A percentile compares a stretch with the other conserved stretches of the same genome.
These are phyloP conservation scores for Magnusiomyces tetraspermus DNA, from an alignment of 1,139 yeast species.

Conservation along the genomic window DNA sequence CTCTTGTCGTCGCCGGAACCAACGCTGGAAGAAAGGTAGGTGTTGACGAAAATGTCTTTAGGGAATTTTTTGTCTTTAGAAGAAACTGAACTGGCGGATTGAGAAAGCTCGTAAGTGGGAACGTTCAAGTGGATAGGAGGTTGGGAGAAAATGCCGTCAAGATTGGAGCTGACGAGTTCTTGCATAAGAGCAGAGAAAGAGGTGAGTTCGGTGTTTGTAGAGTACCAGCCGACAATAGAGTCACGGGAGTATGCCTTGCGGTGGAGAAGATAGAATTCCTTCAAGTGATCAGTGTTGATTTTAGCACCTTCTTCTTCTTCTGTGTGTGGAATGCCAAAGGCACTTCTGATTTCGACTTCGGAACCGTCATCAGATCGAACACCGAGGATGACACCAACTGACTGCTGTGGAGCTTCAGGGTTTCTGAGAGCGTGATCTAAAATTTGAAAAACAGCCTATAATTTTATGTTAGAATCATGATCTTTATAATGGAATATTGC, in stretches of 20 bases:
- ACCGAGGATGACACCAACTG: constrained; percentile 78
- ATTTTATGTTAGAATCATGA: no score
- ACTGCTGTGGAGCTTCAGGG: constrained; percentile 44
- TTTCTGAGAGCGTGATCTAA: constrained; percentile 47
- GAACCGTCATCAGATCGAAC: constrained; percentile 79
- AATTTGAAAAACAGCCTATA: constrained; percentile 68
- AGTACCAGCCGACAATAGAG: constrained; percentile 81
- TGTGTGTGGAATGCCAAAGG: constrained; percentile 74
- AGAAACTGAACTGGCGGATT: no score
- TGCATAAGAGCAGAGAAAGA: constrained; percentile 75
- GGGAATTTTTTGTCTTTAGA: not conserved
- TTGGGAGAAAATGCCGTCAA: constrained; percentile 55
- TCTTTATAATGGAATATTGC: no score
- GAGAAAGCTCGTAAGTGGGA: constrained; percentile 11
- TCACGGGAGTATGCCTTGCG: constrained; percentile 68
- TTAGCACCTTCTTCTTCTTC: constrained; percentile 69
- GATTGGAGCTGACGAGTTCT: constrained; percentile 59
- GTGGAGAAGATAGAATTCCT: constrained; percentile 60
- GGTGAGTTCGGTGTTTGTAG: constrained; percentile 58
- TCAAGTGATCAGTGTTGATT: constrained; percentile 71
- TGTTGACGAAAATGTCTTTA: constrained; percentile 41
- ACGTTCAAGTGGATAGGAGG: constrained; percentile 75
- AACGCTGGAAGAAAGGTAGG: constrained; percentile 70
- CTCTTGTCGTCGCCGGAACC: constrained; percentile 42
- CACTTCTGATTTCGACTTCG: constrained; percentile 63